phyloP scores from a whole-genome alignment of 305 asterid genomes.

The Andrographis paniculata region DNA sequence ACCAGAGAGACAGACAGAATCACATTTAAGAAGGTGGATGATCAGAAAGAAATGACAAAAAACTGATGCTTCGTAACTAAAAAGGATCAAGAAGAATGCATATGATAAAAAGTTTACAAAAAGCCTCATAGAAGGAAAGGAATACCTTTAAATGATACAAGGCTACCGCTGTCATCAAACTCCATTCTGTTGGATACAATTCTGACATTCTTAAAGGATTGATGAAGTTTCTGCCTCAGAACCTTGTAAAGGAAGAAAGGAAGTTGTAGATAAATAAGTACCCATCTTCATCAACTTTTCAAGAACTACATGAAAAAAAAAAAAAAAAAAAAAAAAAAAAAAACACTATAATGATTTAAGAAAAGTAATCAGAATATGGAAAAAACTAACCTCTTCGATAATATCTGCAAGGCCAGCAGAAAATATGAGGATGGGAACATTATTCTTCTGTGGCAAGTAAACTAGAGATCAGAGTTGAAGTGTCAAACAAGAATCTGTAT shows the following conservation, averaged over 20 bases:
- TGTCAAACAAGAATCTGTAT: constrained; percentile 1
- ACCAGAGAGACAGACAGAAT: too few species aligned
- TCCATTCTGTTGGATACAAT: constrained; percentile 87
- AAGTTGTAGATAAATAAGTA: constrained; percentile 16
- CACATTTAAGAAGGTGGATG: too few species aligned
- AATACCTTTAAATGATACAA: constrained; percentile 64
- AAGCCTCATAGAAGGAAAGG: constrained; percentile 6
- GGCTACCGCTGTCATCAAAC: constrained; percentile 63
- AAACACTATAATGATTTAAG: too few species aligned
- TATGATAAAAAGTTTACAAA: too few species aligned
- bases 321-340: constrained; percentile 2
- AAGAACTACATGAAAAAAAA: constrained; percentile 1
- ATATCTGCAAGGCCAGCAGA: constrained; percentile 95
- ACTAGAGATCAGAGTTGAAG: constrained; percentile 16
- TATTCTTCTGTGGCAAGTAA: constrained; percentile 45
- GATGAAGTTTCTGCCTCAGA: constrained; percentile 74
- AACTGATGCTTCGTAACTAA: too few species aligned
- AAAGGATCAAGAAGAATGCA: too few species aligned
- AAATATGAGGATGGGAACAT: constrained; percentile 80
- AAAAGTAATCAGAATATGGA: too few species aligned
- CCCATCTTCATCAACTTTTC: not conserved
- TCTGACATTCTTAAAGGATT: constrained; percentile 71
- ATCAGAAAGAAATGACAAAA: too few species aligned
- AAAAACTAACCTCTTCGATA: constrained; percentile 78
- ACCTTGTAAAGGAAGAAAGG: constrained; percentile 43